A percentile compares a stretch with the other conserved stretches of the same genome.
phyloP scores from a whole-genome alignment of 2,329 filamentous ascomycete species.

The Botryotinia convoluta region DNA sequence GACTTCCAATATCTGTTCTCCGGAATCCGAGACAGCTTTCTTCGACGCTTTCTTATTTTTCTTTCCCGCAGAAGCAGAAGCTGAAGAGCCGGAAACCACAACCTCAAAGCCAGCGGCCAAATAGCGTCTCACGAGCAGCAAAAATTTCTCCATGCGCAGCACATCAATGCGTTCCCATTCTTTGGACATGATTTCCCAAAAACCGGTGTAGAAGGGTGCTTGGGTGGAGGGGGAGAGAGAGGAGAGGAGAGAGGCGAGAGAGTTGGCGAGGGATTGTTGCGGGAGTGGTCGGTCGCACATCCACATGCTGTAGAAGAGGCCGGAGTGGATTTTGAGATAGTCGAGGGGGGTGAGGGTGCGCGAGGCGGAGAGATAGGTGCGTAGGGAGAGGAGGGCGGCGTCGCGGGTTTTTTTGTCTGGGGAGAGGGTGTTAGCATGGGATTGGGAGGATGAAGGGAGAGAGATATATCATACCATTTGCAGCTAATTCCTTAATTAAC shows the following conservation, averaged over 20 bases:
- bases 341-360: conserved; percentile 64
- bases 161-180: conserved; percentile 73
- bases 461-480: conserved; percentile 34
- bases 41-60: conserved; percentile 41
- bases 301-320: conserved; percentile 89
- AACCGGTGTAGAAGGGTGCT: conserved; percentile 55
- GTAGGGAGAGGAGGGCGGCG: conserved; percentile 72
- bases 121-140: conserved; percentile 78
- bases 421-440: not conserved
- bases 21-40: not conserved
- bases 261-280: conserved; percentile 77
- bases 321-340: conserved; percentile 88
- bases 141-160: conserved; percentile 86
- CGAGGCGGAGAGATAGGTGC: conserved; percentile 66
- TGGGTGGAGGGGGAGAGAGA: conserved; percentile 50
- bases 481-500: conserved; percentile 40
- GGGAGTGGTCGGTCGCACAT: conserved; percentile 88
- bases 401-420: conserved; percentile 76
- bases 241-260: conserved; percentile 70
- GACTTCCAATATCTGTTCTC: conserved; percentile 45
- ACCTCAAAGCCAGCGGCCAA: conserved; percentile 65
- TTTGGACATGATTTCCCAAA: conserved; percentile 67
- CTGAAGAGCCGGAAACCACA: conserved; percentile 31
- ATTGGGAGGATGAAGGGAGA: not conserved
- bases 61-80: conserved; percentile 21